A percentile compares a stretch with the other conserved stretches of the same genome.
These are phyloP conservation scores for Strigomonas culicis DNA, from an alignment of 208 protist genomes.

Conservation along the genomic window DNA sequence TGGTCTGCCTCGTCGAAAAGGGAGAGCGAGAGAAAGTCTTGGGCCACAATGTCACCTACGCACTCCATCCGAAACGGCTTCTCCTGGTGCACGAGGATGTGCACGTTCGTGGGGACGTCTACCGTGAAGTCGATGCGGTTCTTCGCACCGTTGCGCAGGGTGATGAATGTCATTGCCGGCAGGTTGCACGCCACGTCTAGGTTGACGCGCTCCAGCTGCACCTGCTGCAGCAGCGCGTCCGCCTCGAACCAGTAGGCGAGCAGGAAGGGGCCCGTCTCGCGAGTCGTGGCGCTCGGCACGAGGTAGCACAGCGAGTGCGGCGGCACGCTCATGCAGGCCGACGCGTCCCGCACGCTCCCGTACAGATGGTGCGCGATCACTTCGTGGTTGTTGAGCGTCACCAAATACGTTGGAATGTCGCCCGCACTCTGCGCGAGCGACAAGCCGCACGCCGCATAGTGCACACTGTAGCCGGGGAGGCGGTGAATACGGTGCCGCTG, in stretches of 20 bases:
- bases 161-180: slow-evolving; percentile 64
- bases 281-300: slow-evolving; percentile 59
- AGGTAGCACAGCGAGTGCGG: slow-evolving; percentile 73
- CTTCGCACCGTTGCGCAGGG: slow-evolving; percentile 38
- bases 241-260: slow-evolving; percentile 69
- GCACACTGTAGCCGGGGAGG: slow-evolving; percentile 45
- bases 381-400: slow-evolving; percentile 81
- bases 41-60: slow-evolving; percentile 50
- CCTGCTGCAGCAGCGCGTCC: slow-evolving; percentile 17
- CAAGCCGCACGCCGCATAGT: slow-evolving; percentile 63
- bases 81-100: slow-evolving; percentile 74
- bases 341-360: slow-evolving; percentile 53
- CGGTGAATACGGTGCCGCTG: slow-evolving; percentile 73
- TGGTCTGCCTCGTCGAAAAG: slow-evolving; percentile 63
- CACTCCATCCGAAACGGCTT: slow-evolving; percentile 45
- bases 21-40: slow-evolving; percentile 71
- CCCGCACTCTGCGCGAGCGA: slow-evolving; percentile 35
- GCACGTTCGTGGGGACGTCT: slow-evolving; percentile 59
- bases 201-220: slow-evolving; percentile 35
- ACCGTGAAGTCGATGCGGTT: slow-evolving; percentile 74
- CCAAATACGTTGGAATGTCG: slow-evolving; percentile 61
- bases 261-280: slow-evolving; percentile 70
- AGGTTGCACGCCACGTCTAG: slow-evolving; percentile 50
- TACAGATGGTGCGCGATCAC: slow-evolving; percentile 52
- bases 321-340: slow-evolving; percentile 62